phyloP scores from a whole-genome alignment of 345 rosid species.

The Linum tenue region DNA sequence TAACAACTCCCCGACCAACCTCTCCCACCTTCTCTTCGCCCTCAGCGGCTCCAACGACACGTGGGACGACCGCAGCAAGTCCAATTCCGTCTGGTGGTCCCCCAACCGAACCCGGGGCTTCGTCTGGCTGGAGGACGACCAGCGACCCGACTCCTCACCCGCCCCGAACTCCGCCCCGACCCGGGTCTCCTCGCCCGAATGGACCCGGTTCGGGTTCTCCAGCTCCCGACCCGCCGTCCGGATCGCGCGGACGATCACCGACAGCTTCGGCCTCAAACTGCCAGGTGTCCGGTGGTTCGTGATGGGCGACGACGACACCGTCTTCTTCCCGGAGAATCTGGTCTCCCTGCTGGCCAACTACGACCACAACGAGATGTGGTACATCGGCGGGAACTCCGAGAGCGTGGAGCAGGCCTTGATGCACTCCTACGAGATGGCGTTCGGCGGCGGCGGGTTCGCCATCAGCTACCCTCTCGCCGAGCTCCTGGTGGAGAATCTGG shows the following conservation, averaged over 20 bases:
- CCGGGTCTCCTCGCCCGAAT: conserved; percentile 41
- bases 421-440: conserved; percentile 77
- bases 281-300: conserved; percentile 78
- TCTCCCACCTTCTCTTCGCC: conserved; percentile 64
- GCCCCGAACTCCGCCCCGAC: conserved; percentile 22
- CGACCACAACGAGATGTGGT: conserved; percentile 74
- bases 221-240: conserved; percentile 64
- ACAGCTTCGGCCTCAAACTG: conserved; percentile 36
- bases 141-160: neutral
- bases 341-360: conserved; percentile 51
- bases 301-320: conserved; percentile 91
- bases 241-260: conserved; percentile 62
- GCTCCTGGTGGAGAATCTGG: conserved; percentile 40
- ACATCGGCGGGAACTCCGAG: conserved; percentile 70
- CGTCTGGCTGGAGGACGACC: conserved; percentile 52
- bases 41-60: conserved; percentile 52
- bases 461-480: conserved; percentile 59
- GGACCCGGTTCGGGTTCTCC: conserved; percentile 47
- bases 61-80: conserved; percentile 50
- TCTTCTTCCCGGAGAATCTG: conserved; percentile 53
- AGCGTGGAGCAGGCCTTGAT: conserved; percentile 63
- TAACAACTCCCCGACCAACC: conserved; percentile 33
- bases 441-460: conserved; percentile 91
- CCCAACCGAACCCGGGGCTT: conserved; percentile 45
- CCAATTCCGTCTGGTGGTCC: conserved; percentile 59